Evolutionary conservation across 1,284 basidiomycete species (phyloP).

Genomic region (Ceratobasidium sp.): DNA sequence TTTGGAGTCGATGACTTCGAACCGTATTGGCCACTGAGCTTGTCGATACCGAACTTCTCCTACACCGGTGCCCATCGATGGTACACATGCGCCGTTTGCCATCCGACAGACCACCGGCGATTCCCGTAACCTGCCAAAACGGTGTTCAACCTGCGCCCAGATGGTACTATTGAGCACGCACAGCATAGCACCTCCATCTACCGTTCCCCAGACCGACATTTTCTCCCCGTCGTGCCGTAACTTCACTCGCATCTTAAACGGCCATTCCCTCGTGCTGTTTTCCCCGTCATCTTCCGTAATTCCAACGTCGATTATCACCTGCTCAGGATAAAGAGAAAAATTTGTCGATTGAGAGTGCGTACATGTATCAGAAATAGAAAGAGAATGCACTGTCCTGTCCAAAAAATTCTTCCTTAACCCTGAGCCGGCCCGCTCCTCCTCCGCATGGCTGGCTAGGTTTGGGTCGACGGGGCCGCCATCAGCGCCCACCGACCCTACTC

Average conservation of each 20-base stretch:
- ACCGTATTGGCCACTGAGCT: constrained; percentile 7
- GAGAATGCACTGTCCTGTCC: constrained; percentile 2
- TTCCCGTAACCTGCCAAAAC: neutral
- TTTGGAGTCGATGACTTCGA: constrained; percentile 20
- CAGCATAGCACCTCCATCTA: constrained; percentile 8
- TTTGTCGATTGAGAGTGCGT: neutral
- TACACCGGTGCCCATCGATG: neutral
- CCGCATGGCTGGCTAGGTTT: constrained; percentile 5
- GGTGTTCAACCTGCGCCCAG: constrained; percentile 26
- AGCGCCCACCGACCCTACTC: constrained; percentile 18
- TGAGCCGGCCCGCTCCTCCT: neutral
- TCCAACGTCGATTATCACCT: neutral
- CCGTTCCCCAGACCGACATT: neutral
- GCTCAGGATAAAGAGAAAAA: neutral
- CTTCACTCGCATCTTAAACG: neutral
- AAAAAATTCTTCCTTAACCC: neutral
- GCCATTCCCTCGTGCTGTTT: neutral
- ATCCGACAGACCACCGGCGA: constrained; percentile 17
- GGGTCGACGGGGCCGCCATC: constrained; percentile 21
- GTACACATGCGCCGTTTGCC: constrained; percentile 26
- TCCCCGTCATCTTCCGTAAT: neutral
- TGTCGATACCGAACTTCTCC: neutral
- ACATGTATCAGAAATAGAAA: neutral
- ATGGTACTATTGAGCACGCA: constrained; percentile 15
- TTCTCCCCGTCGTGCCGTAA: neutral